Percentiles rank a stretch among this genome's conserved stretches.
These are phyloP conservation scores for Blumeria hordei DNA, from an alignment of 2,329 filamentous ascomycete species.

Conservation along the genomic window DNA sequence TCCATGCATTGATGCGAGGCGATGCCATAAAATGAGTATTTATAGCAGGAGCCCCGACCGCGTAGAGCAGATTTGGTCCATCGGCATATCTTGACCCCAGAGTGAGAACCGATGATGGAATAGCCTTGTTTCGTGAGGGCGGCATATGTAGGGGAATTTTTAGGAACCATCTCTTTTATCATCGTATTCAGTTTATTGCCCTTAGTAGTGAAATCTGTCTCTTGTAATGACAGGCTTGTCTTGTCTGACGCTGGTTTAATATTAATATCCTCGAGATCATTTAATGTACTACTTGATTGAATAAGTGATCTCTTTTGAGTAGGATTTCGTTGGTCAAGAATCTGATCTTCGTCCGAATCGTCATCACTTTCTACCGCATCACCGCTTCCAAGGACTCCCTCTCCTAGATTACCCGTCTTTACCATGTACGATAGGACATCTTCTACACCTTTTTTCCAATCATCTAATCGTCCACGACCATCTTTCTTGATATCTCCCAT, in stretches of 20 bases:
- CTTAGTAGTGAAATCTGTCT: constrained; percentile 70
- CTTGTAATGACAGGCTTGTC: constrained; percentile 21
- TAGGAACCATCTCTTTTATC: constrained; percentile 82
- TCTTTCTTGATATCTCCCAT: constrained; percentile 70
- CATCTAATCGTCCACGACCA: constrained; percentile 36
- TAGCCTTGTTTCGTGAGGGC: constrained; percentile 93
- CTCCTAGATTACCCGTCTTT: constrained; percentile 31
- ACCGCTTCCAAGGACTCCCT: constrained; percentile 55
- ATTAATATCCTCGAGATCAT: constrained; percentile 69
- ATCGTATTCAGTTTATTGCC: constrained; percentile 22
- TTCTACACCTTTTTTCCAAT: constrained; percentile 56
- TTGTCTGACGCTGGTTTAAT: constrained; percentile 23
- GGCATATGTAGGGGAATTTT: constrained; percentile 65
- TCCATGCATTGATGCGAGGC: constrained; percentile 96
- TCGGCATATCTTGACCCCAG: constrained; percentile 89
- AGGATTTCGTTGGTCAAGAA: constrained; percentile 17
- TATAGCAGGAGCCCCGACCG: constrained; percentile 88
- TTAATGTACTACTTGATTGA: constrained; percentile 21
- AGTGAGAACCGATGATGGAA: constrained; percentile 82
- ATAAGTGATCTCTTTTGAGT: constrained; percentile 18
- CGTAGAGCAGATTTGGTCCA: constrained; percentile 96
- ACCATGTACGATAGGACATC: constrained; percentile 44
- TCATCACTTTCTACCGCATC: constrained; percentile 66
- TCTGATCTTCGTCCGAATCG: constrained; percentile 30
- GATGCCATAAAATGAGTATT: constrained; percentile 94